Conservation (phyloP, 306 rosid genomes). For the Cucurbita argyrosperma region DNA sequence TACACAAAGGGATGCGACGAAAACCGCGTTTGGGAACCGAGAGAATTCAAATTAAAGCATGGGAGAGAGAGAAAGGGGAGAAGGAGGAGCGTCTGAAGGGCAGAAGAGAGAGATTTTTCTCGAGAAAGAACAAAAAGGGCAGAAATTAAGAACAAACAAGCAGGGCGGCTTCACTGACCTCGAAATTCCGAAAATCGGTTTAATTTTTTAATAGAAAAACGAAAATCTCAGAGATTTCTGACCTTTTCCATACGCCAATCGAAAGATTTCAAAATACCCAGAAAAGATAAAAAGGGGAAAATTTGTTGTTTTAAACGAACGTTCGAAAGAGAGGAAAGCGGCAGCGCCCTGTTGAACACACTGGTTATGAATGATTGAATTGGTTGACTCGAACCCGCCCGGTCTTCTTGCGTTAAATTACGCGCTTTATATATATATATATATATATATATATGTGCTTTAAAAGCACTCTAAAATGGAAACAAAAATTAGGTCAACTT, state of each 20-base stretch:
- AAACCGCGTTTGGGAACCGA: constrained; percentile 27
- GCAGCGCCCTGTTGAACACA: not conserved
- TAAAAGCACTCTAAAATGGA: no score
- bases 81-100: not conserved
- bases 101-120: not conserved
- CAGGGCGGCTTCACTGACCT: not conserved
- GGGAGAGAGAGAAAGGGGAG: not conserved
- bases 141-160: not conserved
- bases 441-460: no score
- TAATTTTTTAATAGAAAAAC: no score
- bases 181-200: not conserved
- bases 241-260: not conserved
- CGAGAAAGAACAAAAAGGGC: not conserved
- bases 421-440: not conserved
- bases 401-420: not conserved
- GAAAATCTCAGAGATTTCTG: not conserved
- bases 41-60: constrained; percentile 52
- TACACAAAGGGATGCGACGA: not conserved
- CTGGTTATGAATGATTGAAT: not conserved
- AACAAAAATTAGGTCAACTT: no score
- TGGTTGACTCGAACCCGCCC: not conserved
- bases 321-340: not conserved
- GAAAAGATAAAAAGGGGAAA: not conserved
- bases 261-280: not conserved
- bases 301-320: not conserved